Evolutionary conservation across 345 rosid species (phyloP).

Genomic region (Limnanthes douglasii): DNA sequence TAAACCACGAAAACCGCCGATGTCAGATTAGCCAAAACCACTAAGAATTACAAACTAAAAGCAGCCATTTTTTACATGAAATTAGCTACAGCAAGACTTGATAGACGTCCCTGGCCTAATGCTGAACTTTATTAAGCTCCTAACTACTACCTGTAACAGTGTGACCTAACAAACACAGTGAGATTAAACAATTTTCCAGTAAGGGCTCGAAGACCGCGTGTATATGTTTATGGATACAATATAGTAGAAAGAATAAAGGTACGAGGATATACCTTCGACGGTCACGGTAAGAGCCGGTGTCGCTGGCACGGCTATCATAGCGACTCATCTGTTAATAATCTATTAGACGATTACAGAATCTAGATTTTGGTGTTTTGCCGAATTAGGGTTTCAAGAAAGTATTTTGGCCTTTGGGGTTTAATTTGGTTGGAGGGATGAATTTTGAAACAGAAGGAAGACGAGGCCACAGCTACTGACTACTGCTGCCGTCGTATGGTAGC

Average conservation of each 20-base stretch:
- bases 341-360: conserved; percentile 2
- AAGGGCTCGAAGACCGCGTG: not conserved
- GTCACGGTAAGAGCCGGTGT: conserved; percentile 87
- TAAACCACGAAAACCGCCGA: too few species aligned
- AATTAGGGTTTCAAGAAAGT: not conserved
- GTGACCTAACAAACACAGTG: not conserved
- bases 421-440: conserved; percentile 7
- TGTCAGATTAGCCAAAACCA: too few species aligned
- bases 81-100: not conserved
- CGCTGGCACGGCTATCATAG: conserved; percentile 84
- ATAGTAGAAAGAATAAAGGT: too few species aligned
- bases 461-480: too few species aligned
- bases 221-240: not conserved
- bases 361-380: not conserved
- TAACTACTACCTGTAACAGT: not conserved
- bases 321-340: conserved; percentile 54
- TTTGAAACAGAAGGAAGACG: not conserved
- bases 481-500: too few species aligned
- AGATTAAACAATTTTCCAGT: not conserved
- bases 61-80: too few species aligned
- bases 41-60: too few species aligned
- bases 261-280: conserved; percentile 48
- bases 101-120: not conserved
- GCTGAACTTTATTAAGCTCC: not conserved
- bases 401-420: conserved; percentile 18